These are phyloP conservation scores for Curvularia lunata DNA, from an alignment of 2,329 filamentous ascomycete species.

Conservation along the genomic window DNA sequence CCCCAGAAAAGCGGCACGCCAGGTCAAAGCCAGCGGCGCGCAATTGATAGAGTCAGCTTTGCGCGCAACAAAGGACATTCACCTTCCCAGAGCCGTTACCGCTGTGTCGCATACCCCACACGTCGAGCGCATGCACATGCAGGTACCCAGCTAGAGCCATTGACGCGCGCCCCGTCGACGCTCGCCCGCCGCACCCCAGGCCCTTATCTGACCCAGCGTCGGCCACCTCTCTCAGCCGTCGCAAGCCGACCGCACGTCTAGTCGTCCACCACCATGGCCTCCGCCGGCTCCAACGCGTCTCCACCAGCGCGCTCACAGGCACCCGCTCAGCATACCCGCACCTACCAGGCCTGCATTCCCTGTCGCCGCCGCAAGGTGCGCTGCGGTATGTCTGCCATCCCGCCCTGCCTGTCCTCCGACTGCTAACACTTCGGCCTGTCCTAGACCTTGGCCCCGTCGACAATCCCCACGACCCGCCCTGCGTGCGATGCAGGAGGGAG, in stretches of 20 bases:
- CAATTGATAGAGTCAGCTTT: slow-evolving; percentile 4
- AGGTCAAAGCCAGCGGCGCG: slow-evolving; percentile 1
- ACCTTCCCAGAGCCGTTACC: slow-evolving; percentile 25
- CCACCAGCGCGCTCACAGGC: slow-evolving; percentile 25
- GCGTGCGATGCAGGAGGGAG: slow-evolving; percentile 90
- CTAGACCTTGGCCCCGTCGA: slow-evolving; percentile 66
- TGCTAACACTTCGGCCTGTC: slow-evolving; percentile 5
- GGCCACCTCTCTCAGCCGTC: slow-evolving; percentile 21
- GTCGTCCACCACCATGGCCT: slow-evolving; percentile 26
- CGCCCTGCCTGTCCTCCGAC: not conserved
- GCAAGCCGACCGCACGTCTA: slow-evolving; percentile 18
- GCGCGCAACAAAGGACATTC: slow-evolving; percentile 1
- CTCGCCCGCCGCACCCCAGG: slow-evolving; percentile 9
- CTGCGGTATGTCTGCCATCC: slow-evolving; percentile 54
- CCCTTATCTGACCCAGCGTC: slow-evolving; percentile 15
- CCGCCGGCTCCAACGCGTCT: slow-evolving; percentile 32
- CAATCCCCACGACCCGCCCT: slow-evolving; percentile 91
- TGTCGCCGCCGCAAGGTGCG: slow-evolving; percentile 64
- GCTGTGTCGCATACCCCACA: slow-evolving; percentile 9
- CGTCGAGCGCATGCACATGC: slow-evolving; percentile 15
- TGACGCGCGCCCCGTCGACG: not conserved
- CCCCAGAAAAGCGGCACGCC: slow-evolving; percentile 1
- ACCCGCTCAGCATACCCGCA: slow-evolving; percentile 43
- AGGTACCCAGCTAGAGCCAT: slow-evolving; percentile 12
- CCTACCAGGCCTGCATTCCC: slow-evolving; percentile 58